A percentile compares a stretch with the other conserved stretches of the same genome.
Conservation (phyloP, 1,284 basidiomycete genomes). For the Mycosarcoma mackinlayi region DNA sequence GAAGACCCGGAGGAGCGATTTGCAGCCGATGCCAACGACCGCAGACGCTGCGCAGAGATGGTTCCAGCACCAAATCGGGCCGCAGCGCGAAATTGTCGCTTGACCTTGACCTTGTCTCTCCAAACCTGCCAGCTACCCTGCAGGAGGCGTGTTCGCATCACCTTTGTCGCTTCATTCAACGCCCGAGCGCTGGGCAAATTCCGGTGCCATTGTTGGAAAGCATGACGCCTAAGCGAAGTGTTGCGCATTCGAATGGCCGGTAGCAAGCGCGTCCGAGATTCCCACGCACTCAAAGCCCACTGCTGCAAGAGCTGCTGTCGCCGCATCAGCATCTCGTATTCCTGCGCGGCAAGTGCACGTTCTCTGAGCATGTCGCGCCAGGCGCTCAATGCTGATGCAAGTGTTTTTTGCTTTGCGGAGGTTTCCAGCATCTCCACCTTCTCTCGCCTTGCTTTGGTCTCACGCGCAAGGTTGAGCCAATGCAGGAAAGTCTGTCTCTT, state of each 20-base stretch:
- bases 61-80: conserved; percentile 35
- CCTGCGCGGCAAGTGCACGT: conserved; percentile 21
- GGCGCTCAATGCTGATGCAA: conserved; percentile 6
- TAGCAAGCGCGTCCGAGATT: conserved; percentile 25
- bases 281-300: conserved; percentile 30
- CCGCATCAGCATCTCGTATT: conserved; percentile 47
- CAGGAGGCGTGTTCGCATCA: conserved; percentile 4
- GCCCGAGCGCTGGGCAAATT: conserved; percentile 26
- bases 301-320: conserved; percentile 34
- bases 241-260: conserved; percentile 51
- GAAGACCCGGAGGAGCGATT: conserved; percentile 24
- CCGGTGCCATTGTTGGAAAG: conserved; percentile 26
- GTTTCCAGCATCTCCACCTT: conserved; percentile 12
- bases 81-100: conserved; percentile 28
- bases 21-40: conserved; percentile 26
- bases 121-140: conserved; percentile 12
- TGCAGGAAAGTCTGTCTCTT: conserved; percentile 20
- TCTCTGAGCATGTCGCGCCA: conserved; percentile 45
- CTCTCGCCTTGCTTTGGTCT: conserved; percentile 19
- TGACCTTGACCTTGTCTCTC: conserved; percentile 4
- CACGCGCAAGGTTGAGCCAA: conserved; percentile 33
- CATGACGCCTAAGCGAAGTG: conserved; percentile 15
- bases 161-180: conserved; percentile 13
- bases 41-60: conserved; percentile 17
- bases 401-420: neutral